Percentiles rank a stretch among this genome's conserved stretches.
Evolutionary conservation across 345 rosid species (phyloP).

Genomic region (Fremontodendron californicum): DNA sequence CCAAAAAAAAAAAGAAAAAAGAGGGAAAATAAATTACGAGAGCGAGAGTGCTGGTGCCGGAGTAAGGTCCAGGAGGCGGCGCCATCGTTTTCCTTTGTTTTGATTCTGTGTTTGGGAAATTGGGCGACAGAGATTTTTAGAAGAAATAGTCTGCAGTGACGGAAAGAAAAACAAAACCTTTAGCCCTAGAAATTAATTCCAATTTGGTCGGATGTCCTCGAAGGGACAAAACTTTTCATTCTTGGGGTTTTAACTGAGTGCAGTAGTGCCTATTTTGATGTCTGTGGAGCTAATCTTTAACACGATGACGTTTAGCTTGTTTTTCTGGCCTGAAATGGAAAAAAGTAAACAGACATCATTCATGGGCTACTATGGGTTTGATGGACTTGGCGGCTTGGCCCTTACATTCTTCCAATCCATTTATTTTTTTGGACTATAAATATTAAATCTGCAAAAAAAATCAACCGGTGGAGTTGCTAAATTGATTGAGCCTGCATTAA

Average conservation of each 20-base stretch:
- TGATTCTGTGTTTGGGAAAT: background rate
- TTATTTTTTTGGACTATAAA: background rate
- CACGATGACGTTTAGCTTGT: no score
- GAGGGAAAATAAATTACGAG: conserved; percentile 37
- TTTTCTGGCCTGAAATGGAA: no score
- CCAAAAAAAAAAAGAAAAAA: background rate
- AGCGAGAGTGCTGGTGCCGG: conserved; percentile 83
- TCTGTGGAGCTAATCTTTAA: no score
- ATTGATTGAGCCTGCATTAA: no score
- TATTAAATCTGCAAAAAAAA: no score
- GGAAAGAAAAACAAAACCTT: no score
- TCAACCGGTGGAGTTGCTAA: no score
- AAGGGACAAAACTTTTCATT: background rate
- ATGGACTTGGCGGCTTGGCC: background rate
- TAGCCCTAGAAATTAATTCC: conserved; percentile 8
- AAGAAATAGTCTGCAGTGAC: background rate
- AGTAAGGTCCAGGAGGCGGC: conserved; percentile 78
- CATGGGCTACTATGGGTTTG: background rate
- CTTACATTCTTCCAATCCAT: background rate
- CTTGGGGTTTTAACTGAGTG: no score
- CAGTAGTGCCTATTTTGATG: no score
- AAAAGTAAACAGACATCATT: background rate
- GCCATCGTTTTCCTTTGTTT: conserved; percentile 38
- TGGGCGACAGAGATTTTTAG: background rate
- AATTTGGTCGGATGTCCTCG: background rate